Evolutionary conservation across 345 rosid species (phyloP), one percentile per base, ranked within the genome.

Genomic region (Eutrema yunnanense): DNA sequence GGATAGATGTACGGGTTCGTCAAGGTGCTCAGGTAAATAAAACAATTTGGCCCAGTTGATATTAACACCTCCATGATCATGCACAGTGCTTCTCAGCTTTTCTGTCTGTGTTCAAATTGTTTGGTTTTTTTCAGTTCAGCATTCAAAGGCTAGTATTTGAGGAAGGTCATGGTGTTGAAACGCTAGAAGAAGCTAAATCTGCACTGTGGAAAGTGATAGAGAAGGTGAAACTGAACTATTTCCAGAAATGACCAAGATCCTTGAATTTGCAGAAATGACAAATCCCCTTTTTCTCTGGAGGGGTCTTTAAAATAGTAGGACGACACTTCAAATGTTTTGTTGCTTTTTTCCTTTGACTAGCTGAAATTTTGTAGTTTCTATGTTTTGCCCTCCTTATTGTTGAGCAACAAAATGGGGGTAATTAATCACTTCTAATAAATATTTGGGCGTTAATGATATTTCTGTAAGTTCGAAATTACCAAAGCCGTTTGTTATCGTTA

Each of bases 1-100:
- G 99, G 61, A 86, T 80, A 36, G 96, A 95, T 78, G 80, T 92
- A 38, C 82, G 99, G 14, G 90, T 95, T 46, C 97, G 97, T 51
- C 97, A 90, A 78, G 98, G 99, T 40, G 97, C 97, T 73, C 97
- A 94, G 95, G 98, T 94, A 86, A 54, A 37, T 22, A 7, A 22
- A 43, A 5, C 34, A 36, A 14, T 62, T 2, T 9, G 34, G 14
- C 50, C 68, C 3, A 9, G 49, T 60, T 60, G 36, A 51, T 60
- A 12, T 13, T 2, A 9, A 46, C 22, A 27, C 14, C 13, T 34
- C 38, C 13, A 46, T 22, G 44, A 40, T 70, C 67, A 70, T 52
- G 6, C 58, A 29, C 32, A 37, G 47, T 6, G 34, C 43, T 4
- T 78, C 27, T 59, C 49, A 55, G 14, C 66, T 66, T 57, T 1